Percentiles rank a stretch among this genome's conserved stretches.
Evolutionary conservation across 2,329 filamentous ascomycete species (phyloP).

Genomic region (Fusarium hostae): DNA sequence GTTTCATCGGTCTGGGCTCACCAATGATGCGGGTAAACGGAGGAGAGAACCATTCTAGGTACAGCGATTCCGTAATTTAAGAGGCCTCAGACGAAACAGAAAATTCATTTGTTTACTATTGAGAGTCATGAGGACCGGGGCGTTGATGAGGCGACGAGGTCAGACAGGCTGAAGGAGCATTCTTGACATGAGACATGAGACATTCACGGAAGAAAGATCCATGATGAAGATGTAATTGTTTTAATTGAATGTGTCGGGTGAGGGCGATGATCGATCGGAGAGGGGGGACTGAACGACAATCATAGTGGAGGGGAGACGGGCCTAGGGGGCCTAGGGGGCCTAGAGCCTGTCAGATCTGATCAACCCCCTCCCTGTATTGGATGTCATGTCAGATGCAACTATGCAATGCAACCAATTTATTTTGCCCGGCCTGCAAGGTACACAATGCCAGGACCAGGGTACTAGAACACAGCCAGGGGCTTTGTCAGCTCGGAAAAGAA

Average conservation of each 20-base stretch:
- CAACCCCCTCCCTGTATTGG: constrained; percentile 7
- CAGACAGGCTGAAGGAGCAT: constrained; percentile 17
- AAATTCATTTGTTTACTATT: constrained; percentile 11
- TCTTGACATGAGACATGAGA: constrained; percentile 37
- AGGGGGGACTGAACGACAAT: not conserved
- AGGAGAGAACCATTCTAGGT: not conserved
- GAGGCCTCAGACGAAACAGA: not conserved
- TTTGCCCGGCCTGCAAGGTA: constrained; percentile 29
- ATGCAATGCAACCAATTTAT: constrained; percentile 31
- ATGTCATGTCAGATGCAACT: constrained; percentile 12
- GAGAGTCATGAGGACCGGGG: not conserved
- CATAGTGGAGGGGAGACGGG: not conserved
- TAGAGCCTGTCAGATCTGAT: constrained; percentile 22
- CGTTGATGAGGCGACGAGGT: constrained; percentile 25
- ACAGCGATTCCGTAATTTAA: not conserved
- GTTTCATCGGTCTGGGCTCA: constrained; percentile 6
- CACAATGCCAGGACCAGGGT: not conserved
- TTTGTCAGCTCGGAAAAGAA: not conserved
- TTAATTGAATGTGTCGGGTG: constrained; percentile 12
- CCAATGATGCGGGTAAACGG: constrained; percentile 2
- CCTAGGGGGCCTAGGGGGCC: not conserved
- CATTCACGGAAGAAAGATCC: constrained; percentile 1
- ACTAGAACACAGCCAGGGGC: not conserved
- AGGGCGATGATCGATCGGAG: constrained; percentile 17
- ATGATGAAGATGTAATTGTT: constrained; percentile 4